Evolutionary conservation across 257 asterid species (phyloP).

Genomic region (Phtheirospermum japonicum): DNA sequence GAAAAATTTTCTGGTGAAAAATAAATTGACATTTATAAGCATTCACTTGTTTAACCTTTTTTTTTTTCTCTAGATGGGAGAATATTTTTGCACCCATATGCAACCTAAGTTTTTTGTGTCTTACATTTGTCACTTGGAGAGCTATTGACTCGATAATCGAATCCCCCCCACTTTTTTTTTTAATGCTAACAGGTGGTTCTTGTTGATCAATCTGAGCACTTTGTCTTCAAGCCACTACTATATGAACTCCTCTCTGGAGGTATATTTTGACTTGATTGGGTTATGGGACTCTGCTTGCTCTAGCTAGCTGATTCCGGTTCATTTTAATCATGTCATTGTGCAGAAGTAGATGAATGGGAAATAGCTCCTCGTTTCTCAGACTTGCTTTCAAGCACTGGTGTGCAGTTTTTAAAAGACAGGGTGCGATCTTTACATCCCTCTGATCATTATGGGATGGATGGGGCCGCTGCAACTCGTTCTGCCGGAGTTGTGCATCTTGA

Average conservation of each 20-base stretch:
- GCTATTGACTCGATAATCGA: constrained; percentile 18
- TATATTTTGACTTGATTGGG: constrained; percentile 33
- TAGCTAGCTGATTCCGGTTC: constrained; percentile 15
- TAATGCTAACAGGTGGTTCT: constrained; percentile 71
- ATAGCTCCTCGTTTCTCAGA: constrained; percentile 93
- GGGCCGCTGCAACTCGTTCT: constrained; percentile 40
- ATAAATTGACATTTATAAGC: no score
- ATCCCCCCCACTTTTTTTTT: neutral
- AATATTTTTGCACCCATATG: no score
- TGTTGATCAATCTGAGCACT: constrained; percentile 87
- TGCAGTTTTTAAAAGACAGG: constrained; percentile 70
- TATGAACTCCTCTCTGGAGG: constrained; percentile 98
- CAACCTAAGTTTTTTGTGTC: neutral
- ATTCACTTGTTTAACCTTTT: no score
- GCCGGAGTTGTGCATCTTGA: constrained; percentile 82
- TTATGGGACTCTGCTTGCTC: constrained; percentile 5
- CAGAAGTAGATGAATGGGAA: constrained; percentile 98
- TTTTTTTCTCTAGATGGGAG: no score
- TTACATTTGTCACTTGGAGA: constrained; percentile 6
- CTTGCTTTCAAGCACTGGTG: constrained; percentile 70
- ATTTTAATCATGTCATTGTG: constrained; percentile 16
- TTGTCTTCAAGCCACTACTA: constrained; percentile 89
- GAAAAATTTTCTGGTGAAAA: no score
- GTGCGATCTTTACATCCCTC: constrained; percentile 67
- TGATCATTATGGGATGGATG: constrained; percentile 54